A percentile compares a stretch with the other conserved stretches of the same genome.
Conservation (phyloP, 352 stramenopile species). For the Phytophthora hibernalis region DNA sequence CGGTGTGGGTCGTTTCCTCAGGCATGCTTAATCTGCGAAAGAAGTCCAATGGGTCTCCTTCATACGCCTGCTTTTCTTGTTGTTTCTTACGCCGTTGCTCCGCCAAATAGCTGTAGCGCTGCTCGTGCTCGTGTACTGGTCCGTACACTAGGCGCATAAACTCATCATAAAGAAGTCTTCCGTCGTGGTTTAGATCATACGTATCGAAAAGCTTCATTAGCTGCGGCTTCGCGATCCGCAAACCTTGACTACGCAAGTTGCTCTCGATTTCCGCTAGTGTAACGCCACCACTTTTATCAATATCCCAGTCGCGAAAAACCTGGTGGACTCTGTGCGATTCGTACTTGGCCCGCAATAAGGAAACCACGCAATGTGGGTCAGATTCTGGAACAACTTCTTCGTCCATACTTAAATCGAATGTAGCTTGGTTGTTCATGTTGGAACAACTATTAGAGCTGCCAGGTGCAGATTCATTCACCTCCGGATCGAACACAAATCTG, state of each 20-base stretch:
- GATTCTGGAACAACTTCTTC: slow-evolving; percentile 30
- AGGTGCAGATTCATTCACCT: slow-evolving; percentile 2
- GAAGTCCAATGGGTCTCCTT: slow-evolving; percentile 45
- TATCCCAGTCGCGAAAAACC: slow-evolving; percentile 68
- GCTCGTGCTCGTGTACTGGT: slow-evolving; percentile 25
- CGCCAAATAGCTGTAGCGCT: slow-evolving; percentile 27
- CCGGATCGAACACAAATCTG: slow-evolving; percentile 35
- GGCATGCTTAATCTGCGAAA: slow-evolving; percentile 35
- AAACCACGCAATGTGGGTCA: slow-evolving; percentile 45
- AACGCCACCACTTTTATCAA: slow-evolving; percentile 60
- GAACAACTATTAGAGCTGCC: background rate
- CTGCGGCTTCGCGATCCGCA: slow-evolving; percentile 42
- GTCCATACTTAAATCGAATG: background rate
- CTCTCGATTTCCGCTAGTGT: slow-evolving; percentile 51
- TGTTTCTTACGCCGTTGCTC: slow-evolving; percentile 15
- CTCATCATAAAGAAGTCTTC: slow-evolving; percentile 51
- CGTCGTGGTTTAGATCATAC: slow-evolving; percentile 52
- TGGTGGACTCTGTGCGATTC: slow-evolving; percentile 44
- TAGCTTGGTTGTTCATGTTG: slow-evolving; percentile 4
- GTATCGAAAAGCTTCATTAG: slow-evolving; percentile 52
- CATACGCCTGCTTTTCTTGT: slow-evolving; percentile 11
- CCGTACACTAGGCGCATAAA: slow-evolving; percentile 56
- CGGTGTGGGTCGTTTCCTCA: slow-evolving; percentile 2
- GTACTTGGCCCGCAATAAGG: slow-evolving; percentile 61
- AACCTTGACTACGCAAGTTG: slow-evolving; percentile 52